A percentile compares a stretch with the other conserved stretches of the same genome.
Conservation (phyloP, 176 grass and related monocot species). For the Raddia distichophylla region DNA sequence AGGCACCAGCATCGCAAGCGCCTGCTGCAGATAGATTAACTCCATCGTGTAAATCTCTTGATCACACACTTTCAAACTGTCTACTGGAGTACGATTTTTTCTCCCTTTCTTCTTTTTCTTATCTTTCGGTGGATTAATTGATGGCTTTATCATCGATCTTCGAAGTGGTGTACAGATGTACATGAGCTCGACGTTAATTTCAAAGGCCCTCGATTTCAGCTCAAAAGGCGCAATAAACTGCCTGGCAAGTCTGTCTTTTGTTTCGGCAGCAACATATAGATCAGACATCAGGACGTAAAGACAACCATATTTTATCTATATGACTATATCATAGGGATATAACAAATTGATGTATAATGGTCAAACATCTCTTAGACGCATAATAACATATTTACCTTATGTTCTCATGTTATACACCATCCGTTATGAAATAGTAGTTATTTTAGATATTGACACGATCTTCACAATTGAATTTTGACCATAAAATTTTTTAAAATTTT, state of each 20-base stretch:
- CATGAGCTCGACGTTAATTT: slow-evolving; percentile 15
- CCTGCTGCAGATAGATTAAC: too few relatives aligned
- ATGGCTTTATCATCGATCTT: not conserved
- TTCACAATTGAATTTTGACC: too few relatives aligned
- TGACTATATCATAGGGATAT: too few relatives aligned
- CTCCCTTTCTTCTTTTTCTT: not conserved
- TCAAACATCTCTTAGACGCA: too few relatives aligned
- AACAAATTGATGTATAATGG: too few relatives aligned
- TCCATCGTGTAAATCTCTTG: slow-evolving; percentile 13
- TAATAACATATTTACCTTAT: too few relatives aligned
- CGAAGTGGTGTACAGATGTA: slow-evolving; percentile 18
- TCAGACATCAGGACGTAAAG: too few relatives aligned
- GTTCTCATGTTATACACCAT: too few relatives aligned
- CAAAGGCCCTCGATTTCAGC: slow-evolving; percentile 16
- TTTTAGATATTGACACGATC: too few relatives aligned
- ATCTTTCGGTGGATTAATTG: not conserved
- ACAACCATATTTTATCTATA: too few relatives aligned
- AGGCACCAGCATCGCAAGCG: not conserved
- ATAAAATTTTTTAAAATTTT: too few relatives aligned
- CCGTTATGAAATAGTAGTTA: too few relatives aligned
- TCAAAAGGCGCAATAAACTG: not conserved
- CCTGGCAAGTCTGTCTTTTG: not conserved
- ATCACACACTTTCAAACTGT: not conserved
- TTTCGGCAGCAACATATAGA: not conserved
- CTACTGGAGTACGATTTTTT: not conserved